A percentile compares a stretch with the other conserved stretches of the same genome.
These are phyloP conservation scores for Pythium oligandrum DNA, from an alignment of 352 stramenopile species.

Conservation along the genomic window DNA sequence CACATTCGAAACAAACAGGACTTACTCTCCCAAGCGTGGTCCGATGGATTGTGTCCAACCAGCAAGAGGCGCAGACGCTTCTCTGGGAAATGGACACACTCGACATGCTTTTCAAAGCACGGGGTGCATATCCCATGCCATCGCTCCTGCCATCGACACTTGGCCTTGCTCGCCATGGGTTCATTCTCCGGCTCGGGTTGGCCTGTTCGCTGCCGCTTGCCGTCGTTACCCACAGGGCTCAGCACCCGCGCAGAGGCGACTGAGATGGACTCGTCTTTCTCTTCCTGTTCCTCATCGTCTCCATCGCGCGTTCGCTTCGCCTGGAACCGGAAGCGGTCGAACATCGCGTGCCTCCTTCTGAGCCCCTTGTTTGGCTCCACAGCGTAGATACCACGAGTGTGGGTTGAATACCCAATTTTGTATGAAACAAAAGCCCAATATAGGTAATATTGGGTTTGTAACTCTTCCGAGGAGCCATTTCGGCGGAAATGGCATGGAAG, in stretches of 20 bases:
- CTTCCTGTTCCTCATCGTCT: constrained; percentile 2
- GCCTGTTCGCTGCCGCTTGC: constrained; percentile 1
- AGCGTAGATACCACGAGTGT: too few relatives aligned
- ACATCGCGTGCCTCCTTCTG: constrained; percentile 21
- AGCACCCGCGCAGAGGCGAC: constrained; percentile 1
- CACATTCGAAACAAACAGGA: constrained; percentile 3
- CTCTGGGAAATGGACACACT: constrained; percentile 66
- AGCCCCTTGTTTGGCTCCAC: not conserved
- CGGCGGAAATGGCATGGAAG: too few relatives aligned
- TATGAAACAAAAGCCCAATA: too few relatives aligned
- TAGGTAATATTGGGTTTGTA: too few relatives aligned
- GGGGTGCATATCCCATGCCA: constrained; percentile 72
- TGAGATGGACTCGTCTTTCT: constrained; percentile 9
- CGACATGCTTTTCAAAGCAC: constrained; percentile 46
- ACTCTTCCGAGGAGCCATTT: too few relatives aligned
- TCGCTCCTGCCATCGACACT: constrained; percentile 73
- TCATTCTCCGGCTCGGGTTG: constrained; percentile 12
- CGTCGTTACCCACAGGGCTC: constrained; percentile 1
- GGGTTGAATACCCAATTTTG: too few relatives aligned
- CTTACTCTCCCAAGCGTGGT: constrained; percentile 83
- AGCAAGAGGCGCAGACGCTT: constrained; percentile 72
- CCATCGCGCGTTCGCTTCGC: constrained; percentile 35
- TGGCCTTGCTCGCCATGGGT: not conserved
- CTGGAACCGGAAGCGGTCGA: constrained; percentile 57
- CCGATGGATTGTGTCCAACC: constrained; percentile 86